Evolutionary conservation across 2,329 filamentous ascomycete genomes (phyloP).

Genomic region (Fusarium sp.): DNA sequence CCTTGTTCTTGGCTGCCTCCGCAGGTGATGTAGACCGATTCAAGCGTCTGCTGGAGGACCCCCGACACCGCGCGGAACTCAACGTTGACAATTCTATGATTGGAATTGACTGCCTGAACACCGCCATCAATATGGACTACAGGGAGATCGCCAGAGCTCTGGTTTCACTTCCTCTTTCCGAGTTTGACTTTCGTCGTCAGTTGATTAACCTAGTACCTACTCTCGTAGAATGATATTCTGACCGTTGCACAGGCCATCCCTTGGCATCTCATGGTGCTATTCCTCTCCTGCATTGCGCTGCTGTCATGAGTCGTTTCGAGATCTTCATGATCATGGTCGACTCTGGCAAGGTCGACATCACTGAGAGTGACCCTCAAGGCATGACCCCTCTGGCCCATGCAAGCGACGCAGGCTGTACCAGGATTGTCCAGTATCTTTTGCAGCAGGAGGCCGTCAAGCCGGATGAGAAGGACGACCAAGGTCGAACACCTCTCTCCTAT

Average conservation of each 20-base stretch:
- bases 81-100: no score
- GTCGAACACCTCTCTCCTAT: not conserved
- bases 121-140: no score
- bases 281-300: not conserved
- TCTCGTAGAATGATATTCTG: not conserved
- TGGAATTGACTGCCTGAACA: no score
- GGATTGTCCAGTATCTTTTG: not conserved
- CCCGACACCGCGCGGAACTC: no score
- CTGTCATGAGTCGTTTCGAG: accelerated
- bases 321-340: not conserved
- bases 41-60: no score
- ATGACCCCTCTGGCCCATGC: not conserved
- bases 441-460: not conserved
- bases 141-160: not conserved
- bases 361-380: not conserved
- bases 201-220: no score
- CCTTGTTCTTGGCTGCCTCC: no score
- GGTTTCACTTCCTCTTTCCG: not conserved
- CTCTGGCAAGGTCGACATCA: not conserved
- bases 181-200: not conserved
- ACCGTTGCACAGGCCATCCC: not conserved
- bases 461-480: not conserved
- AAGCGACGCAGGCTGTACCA: not conserved
- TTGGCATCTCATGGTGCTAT: not conserved
- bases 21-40: no score